A percentile compares a stretch with the other conserved stretches of the same genome.
phyloP scores from a whole-genome alignment of 2,329 filamentous ascomycete species.

The Fusarium odoratissimum region DNA sequence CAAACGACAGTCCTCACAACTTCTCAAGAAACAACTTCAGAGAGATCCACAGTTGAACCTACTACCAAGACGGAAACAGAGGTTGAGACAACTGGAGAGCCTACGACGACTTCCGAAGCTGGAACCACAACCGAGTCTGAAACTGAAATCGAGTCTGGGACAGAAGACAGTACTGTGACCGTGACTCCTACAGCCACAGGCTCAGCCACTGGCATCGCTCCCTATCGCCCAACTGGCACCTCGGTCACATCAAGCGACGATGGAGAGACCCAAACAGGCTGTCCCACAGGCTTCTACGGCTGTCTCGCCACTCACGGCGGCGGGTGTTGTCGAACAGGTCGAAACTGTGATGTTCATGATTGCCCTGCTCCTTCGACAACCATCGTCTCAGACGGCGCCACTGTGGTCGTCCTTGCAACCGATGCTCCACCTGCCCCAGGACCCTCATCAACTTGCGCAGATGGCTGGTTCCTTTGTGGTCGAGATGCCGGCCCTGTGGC shows the following conservation, averaged over 20 bases:
- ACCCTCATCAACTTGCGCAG: constrained; percentile 70
- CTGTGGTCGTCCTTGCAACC: constrained; percentile 73
- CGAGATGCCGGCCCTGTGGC: constrained; percentile 69
- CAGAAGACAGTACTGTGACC: constrained; percentile 11
- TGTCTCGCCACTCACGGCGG: constrained; percentile 87
- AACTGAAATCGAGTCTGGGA: not conserved
- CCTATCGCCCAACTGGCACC: constrained; percentile 59
- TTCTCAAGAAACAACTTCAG: constrained; percentile 53
- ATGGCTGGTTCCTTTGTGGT: constrained; percentile 81
- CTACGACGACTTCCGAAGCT: constrained; percentile 9
- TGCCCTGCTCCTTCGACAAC: constrained; percentile 76
- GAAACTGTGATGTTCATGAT: constrained; percentile 83
- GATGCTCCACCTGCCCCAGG: constrained; percentile 58
- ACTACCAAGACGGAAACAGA: constrained; percentile 52
- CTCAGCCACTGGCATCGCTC: constrained; percentile 54
- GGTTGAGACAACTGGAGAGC: constrained; percentile 41
- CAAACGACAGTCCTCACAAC: constrained; percentile 48
- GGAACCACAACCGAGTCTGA: not conserved
- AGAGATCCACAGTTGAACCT: constrained; percentile 51
- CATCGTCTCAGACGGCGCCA: constrained; percentile 74
- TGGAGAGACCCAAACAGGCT: constrained; percentile 59
- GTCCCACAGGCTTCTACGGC: constrained; percentile 91
- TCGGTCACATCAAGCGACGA: constrained; percentile 49
- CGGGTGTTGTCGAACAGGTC: constrained; percentile 86
- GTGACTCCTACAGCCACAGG: constrained; percentile 50